Evolutionary conservation across 495 filamentous ascomycete genomes (phyloP), one percentile per base, ranked within the genome.

Genomic region (Penicillium chermesinum): DNA sequence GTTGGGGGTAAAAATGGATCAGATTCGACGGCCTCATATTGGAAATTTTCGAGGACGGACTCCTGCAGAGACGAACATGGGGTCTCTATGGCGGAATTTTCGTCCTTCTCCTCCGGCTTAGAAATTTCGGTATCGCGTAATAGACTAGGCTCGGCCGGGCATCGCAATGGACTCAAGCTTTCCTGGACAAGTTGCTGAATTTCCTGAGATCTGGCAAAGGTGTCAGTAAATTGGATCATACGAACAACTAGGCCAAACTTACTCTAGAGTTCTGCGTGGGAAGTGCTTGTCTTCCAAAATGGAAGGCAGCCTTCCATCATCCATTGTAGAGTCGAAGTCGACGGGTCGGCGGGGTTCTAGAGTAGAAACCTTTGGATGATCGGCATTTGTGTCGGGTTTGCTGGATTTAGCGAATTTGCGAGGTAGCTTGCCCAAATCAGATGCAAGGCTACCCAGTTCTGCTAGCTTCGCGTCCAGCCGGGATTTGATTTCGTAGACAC

Each of bases 231-330:
- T 44, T 35, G 5, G 3, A 8, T 16, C 7, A 16, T 21, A 17
- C 8, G n/a, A 32, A 18, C 5, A 19, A 0, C 25, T 30, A 4
- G 5, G 25, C 12, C 3, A 7, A 21, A 62, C 81, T 54, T 74
- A 94, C 87, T 83, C 86, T 49, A 93, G 66, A 2, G 88, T 91
- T 47, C 70, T 72, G 46, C 89, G 72, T 13, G 85, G 85, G 55
- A 80, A 94, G 32, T 68, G 69, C 65, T 90, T 93, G 59, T 87
- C 84, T 66, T 98, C 93, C 41, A 82, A 62, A 41, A 98, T 96
- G 0, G 86, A 81, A 7, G 91, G 87, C 45, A 98, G 64, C 53
- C 77, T 77, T 22, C 84, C 86, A 54, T 88, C 83, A 59, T 53
- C 79, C 16, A 41, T 7, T 1, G 22, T 52, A 3, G 41, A 10